phyloP scores from a whole-genome alignment of 495 filamentous ascomycete genomes.

The Podospora pseudoanserina region DNA sequence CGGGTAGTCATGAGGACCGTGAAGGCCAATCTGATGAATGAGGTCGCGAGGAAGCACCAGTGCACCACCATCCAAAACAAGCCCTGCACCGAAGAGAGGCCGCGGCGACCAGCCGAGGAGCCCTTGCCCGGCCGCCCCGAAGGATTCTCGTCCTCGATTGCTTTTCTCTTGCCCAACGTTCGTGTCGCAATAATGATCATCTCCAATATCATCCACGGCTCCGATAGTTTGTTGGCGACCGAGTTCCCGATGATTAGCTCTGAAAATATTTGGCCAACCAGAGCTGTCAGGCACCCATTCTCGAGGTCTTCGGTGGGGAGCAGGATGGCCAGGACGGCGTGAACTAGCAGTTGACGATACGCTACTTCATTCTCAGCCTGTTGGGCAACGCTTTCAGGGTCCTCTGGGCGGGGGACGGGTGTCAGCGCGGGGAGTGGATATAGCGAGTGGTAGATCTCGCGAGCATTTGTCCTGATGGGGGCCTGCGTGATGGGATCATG shows the following conservation, averaged over 20 bases:
- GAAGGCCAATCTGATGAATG: constrained; percentile 61
- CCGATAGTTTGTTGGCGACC: constrained; percentile 70
- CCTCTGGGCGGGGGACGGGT: constrained; percentile 60
- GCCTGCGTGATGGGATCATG: constrained; percentile 51
- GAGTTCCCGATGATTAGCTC: constrained; percentile 79
- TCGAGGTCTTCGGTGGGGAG: constrained; percentile 90
- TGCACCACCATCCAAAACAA: constrained; percentile 70
- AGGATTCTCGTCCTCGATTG: constrained; percentile 13
- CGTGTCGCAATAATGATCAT: constrained; percentile 57
- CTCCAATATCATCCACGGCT: constrained; percentile 85
- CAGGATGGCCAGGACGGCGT: constrained; percentile 72
- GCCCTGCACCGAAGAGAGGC: constrained; percentile 34
- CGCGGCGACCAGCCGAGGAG: constrained; percentile 8
- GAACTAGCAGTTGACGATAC: constrained; percentile 78
- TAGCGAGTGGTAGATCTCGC: constrained; percentile 76
- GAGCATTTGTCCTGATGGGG: constrained; percentile 55
- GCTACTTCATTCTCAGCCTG: constrained; percentile 72
- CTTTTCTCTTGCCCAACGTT: constrained; percentile 18
- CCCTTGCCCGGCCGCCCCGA: constrained; percentile 13
- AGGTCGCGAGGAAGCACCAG: constrained; percentile 61
- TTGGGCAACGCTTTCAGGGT: constrained; percentile 48
- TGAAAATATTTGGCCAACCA: constrained; percentile 81
- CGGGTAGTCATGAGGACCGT: constrained; percentile 46
- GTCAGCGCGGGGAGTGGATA: constrained; percentile 75
- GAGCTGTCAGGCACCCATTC: constrained; percentile 73